Percentiles rank a stretch among this genome's conserved stretches.
Conservation (phyloP, 2,329 filamentous ascomycete genomes). For the Pseudogymnoascus sp. region DNA sequence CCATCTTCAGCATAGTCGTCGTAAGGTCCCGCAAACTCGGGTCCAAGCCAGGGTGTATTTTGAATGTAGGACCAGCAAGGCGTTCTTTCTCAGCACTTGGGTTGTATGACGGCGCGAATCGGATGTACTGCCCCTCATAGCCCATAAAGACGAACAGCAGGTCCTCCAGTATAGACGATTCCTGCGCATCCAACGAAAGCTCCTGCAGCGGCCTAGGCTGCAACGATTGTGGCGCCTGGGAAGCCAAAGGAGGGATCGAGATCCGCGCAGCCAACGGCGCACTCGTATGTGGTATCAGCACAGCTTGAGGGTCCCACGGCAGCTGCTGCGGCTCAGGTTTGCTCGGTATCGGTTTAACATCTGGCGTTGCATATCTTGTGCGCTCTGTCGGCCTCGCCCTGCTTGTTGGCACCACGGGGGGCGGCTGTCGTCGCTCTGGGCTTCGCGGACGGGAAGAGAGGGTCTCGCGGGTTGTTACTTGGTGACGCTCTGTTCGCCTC, state of each 20-base stretch:
- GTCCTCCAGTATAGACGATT: constrained; percentile 81
- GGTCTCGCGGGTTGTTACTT: constrained; percentile 57
- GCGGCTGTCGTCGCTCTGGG: constrained; percentile 35
- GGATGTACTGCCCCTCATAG: constrained; percentile 95
- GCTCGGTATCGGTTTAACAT: constrained; percentile 29
- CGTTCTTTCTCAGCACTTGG: constrained; percentile 80
- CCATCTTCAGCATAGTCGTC: constrained; percentile 83
- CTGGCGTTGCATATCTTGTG: constrained; percentile 21
- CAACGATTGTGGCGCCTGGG: constrained; percentile 59
- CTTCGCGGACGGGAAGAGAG: constrained; percentile 52
- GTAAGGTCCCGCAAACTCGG: constrained; percentile 85
- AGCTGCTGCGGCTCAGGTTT: constrained; percentile 42
- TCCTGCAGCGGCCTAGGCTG: constrained; percentile 62
- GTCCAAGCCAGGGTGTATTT: constrained; percentile 74
- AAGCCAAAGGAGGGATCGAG: constrained; percentile 64
- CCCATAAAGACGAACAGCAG: constrained; percentile 95
- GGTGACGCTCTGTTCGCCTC: constrained; percentile 47
- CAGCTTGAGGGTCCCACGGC: constrained; percentile 74
- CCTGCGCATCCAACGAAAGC: constrained; percentile 72
- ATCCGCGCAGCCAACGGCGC: constrained; percentile 43
- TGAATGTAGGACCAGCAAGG: constrained; percentile 72
- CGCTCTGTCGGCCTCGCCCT: constrained; percentile 20
- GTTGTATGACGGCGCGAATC: constrained; percentile 75
- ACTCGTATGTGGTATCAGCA: constrained; percentile 57
- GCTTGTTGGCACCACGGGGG: constrained; percentile 18